Evolutionary conservation across 495 filamentous ascomycete species (phyloP).

Genomic region (Sordaria brevicollis): DNA sequence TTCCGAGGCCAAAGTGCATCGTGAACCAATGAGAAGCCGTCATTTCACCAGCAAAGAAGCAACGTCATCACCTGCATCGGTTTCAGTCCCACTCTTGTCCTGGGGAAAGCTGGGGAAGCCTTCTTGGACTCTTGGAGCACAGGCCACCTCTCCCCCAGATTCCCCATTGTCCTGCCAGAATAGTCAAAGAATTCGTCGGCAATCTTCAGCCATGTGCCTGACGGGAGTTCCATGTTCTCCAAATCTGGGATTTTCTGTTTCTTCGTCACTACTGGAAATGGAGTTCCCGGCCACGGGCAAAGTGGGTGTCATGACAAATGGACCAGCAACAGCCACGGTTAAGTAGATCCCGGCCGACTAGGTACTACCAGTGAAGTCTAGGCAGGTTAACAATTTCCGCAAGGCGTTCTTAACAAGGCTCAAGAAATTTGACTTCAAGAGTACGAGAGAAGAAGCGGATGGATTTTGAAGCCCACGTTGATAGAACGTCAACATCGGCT

Average conservation of each 20-base stretch:
- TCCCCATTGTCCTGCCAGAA: not conserved
- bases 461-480: not conserved
- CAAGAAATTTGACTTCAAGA: not conserved
- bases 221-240: not conserved
- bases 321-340: not conserved
- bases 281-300: not conserved
- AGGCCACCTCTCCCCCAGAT: not conserved
- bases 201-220: not conserved
- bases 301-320: not conserved
- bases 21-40: not conserved
- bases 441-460: not conserved
- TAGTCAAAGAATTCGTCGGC: not conserved
- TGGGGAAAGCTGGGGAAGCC: not conserved
- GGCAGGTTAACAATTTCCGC: not conserved
- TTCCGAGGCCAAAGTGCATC: not conserved
- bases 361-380: not conserved
- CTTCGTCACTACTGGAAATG: not conserved
- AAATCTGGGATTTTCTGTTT: not conserved
- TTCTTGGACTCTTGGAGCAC: not conserved
- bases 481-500: not conserved
- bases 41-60: not conserved
- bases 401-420: not conserved
- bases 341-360: not conserved
- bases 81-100: not conserved
- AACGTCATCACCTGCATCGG: not conserved